Base-by-base conservation (phyloP, 192 early-diverging fungal genomes). In the Coemansia interrupta region DNA sequence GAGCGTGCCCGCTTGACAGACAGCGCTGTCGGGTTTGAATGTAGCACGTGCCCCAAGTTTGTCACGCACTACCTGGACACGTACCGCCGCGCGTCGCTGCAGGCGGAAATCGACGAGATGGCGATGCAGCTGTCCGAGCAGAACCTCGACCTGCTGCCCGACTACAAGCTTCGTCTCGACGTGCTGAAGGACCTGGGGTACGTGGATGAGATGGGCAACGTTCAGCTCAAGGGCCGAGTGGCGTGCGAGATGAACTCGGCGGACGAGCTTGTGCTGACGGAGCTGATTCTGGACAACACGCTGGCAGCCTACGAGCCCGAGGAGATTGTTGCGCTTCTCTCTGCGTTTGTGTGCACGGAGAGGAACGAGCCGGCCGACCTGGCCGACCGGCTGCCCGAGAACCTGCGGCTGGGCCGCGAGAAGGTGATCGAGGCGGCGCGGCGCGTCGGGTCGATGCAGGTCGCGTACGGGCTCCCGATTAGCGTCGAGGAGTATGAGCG, bases 191-290 rank as follows among this genome's bases (percentile, higher is more conserved):
- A 75, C 12, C 70, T 96, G 49, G 82, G 84, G 1, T 96, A 89
- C 58, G 83, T 97, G 20, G 94, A 94, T 28, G 87, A 88, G 58
- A 83, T 84, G 55, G 85, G 84, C 24, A 92, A 91, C 3, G 93
- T 99, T 15, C 89, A 92, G 60, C 85, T 96, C 50, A 99, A 97
- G 78, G 96, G 96, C 18, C 85, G 91, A 3, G 92, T 99, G 0
- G 96, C 94, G 0, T 97, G 95, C 73, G 94, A 96, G 82, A 95
- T 99, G 71, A 97, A 96, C 75, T 89, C 94, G 14, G 93, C 91
- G 2, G 95, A 99, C 65, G 95, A 93, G 67, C 79, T 99, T 41
- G 82, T 97, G 13, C 78, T 99, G 18, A 97, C 96, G 0, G 95
- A 99, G 65, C 79, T 99, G 24, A 89, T 99, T 22, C 76, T 99